Conservation (phyloP, 345 rosid species). For the Rhodamnia argentea region DNA sequence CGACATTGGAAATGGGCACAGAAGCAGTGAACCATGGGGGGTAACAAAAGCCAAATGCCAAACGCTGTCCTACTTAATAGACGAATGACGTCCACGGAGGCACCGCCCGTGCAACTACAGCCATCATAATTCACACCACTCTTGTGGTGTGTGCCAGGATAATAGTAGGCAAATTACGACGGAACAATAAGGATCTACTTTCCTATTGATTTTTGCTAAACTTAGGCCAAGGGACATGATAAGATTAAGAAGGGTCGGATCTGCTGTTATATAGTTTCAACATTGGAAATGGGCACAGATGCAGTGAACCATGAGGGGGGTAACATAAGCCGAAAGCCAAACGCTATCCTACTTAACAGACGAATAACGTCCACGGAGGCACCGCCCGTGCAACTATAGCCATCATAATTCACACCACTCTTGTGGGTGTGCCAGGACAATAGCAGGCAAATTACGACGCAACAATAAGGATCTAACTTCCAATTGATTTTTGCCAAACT, state of each 20-base stretch:
- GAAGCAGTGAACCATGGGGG: background rate
- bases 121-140: background rate
- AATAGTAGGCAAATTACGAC: background rate
- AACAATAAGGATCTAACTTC: background rate
- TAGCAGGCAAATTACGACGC: background rate
- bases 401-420: background rate
- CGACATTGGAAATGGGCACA: background rate
- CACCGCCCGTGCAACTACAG: rapidly evolving
- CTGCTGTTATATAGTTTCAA: background rate
- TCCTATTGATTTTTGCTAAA: background rate
- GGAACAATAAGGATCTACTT: background rate
- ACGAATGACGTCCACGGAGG: background rate
- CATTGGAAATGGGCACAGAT: background rate
- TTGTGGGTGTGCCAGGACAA: background rate
- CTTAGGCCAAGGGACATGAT: background rate
- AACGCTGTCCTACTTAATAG: background rate
- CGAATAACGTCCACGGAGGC: background rate
- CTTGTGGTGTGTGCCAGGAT: background rate
- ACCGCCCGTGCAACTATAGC: rapidly evolving
- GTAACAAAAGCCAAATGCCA: background rate
- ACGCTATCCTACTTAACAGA: background rate
- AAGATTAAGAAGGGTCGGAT: rapidly evolving
- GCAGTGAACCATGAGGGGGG: background rate
- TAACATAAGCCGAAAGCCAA: background rate
- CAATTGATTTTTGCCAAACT: background rate